A percentile compares a stretch with the other conserved stretches of the same genome.
These are phyloP conservation scores for Pleurostoma richardsiae DNA, from an alignment of 2,329 filamentous ascomycete genomes.

Conservation along the genomic window DNA sequence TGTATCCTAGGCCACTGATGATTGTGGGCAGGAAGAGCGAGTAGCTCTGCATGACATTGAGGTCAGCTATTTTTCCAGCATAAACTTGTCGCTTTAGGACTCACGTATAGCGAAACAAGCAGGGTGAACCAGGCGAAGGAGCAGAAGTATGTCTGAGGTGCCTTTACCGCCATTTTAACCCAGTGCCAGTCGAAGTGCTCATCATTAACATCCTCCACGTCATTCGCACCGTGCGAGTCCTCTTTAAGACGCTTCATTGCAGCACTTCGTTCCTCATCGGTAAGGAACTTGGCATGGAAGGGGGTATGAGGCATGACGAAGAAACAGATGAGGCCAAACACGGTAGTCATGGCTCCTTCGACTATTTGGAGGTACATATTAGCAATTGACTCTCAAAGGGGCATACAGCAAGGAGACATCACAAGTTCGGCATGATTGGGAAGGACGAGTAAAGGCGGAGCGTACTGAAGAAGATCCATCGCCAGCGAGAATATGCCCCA, in stretches of 20 bases:
- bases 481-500: constrained; percentile 31
- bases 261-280: constrained; percentile 13
- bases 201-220: constrained; percentile 20
- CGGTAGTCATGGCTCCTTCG: constrained; percentile 53
- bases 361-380: constrained; percentile 17
- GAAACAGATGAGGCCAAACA: constrained; percentile 55
- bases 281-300: constrained; percentile 16
- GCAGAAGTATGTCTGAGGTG: constrained; percentile 20
- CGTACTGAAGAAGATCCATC: constrained; percentile 42
- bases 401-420: neutral
- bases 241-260: constrained; percentile 15
- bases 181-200: constrained; percentile 34
- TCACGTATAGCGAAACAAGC: constrained; percentile 19
- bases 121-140: constrained; percentile 18
- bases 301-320: constrained; percentile 28
- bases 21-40: constrained; percentile 40
- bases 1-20: constrained; percentile 34
- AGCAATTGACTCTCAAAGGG: no score
- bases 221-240: constrained; percentile 16
- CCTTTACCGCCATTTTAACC: constrained; percentile 24
- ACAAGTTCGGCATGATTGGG: no score
- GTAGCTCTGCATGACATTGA: constrained; percentile 21
- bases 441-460: neutral
- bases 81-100: constrained; percentile 11
- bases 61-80: constrained; percentile 8